Evolutionary conservation across 2,329 filamentous ascomycete genomes (phyloP).

Genomic region (Colletotrichum echinochloae): DNA sequence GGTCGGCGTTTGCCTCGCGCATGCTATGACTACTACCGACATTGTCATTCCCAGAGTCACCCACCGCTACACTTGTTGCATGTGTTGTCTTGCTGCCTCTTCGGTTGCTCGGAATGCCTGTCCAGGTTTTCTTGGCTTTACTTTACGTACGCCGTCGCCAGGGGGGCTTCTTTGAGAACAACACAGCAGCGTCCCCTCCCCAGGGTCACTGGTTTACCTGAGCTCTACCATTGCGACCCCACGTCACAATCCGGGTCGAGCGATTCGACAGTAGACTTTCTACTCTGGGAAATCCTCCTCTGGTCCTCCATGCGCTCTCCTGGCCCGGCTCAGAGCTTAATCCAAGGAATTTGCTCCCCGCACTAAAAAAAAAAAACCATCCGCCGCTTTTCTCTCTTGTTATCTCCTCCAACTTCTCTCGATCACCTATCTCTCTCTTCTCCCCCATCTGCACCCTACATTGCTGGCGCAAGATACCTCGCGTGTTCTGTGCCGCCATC

Average conservation of each 20-base stretch:
- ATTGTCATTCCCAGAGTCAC: slow-evolving; percentile 16
- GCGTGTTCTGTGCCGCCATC: slow-evolving; percentile 9
- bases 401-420: slow-evolving; percentile 38
- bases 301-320: slow-evolving; percentile 24
- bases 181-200: neutral
- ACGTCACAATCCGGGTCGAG: slow-evolving; percentile 28
- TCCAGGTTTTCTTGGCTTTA: slow-evolving; percentile 7
- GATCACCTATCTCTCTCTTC: slow-evolving; percentile 21
- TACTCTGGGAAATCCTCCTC: slow-evolving; percentile 1
- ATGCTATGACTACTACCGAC: slow-evolving; percentile 10
- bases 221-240: slow-evolving; percentile 1
- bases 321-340: slow-evolving; percentile 33
- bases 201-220: neutral
- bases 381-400: slow-evolving; percentile 44
- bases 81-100: slow-evolving; percentile 18
- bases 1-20: slow-evolving; percentile 7
- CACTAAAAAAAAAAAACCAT: slow-evolving; percentile 20
- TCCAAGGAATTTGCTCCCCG: slow-evolving; percentile 26
- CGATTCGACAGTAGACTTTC: slow-evolving; percentile 32
- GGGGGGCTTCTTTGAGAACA: slow-evolving; percentile 3
- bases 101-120: slow-evolving; percentile 12
- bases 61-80: slow-evolving; percentile 13
- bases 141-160: slow-evolving; percentile 7
- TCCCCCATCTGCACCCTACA: neutral
- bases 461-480: neutral